Conservation (phyloP, 805 yeast species). For the Teunomyces lycoperdinae region DNA sequence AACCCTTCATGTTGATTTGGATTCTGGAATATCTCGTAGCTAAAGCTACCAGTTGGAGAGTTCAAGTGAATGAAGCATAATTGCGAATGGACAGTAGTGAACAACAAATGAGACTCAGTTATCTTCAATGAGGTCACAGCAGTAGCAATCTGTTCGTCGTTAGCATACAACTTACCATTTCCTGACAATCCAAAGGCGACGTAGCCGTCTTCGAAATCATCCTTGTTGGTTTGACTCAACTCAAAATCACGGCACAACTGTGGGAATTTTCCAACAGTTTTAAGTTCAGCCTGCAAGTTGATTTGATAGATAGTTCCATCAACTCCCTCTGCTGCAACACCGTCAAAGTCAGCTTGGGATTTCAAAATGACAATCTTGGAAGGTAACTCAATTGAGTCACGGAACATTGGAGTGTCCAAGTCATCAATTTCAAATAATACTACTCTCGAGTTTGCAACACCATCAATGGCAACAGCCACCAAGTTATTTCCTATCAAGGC, state of each 20-base stretch:
- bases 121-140: constrained; percentile 81
- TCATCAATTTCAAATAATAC: constrained; percentile 49
- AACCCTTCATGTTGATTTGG: constrained; percentile 17
- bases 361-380: constrained; percentile 57
- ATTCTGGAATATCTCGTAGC: constrained; percentile 32
- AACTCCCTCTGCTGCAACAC: constrained; percentile 56
- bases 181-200: constrained; percentile 71
- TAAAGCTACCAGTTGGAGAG: constrained; percentile 28
- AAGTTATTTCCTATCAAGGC: constrained; percentile 50
- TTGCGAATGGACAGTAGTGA: constrained; percentile 85
- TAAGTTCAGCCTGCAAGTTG: constrained; percentile 23
- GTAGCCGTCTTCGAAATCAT: constrained; percentile 13
- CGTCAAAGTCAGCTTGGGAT: constrained; percentile 50
- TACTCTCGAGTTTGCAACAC: constrained; percentile 47
- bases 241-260: constrained; percentile 62
- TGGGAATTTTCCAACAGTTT: constrained; percentile 54
- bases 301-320: constrained; percentile 57
- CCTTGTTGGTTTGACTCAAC: constrained; percentile 28
- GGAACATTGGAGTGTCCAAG: constrained; percentile 37
- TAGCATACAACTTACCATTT: constrained; percentile 71
- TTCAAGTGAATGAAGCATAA: constrained; percentile 77
- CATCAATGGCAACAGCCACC: constrained; percentile 61
- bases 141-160: constrained; percentile 54
- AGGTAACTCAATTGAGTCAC: constrained; percentile 41
- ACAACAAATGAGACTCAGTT: constrained; percentile 68